Percentiles rank a stretch among this genome's conserved stretches.
Evolutionary conservation across 177 flowering plant genomes (phyloP).

Genomic region (Vitis hybrid): DNA sequence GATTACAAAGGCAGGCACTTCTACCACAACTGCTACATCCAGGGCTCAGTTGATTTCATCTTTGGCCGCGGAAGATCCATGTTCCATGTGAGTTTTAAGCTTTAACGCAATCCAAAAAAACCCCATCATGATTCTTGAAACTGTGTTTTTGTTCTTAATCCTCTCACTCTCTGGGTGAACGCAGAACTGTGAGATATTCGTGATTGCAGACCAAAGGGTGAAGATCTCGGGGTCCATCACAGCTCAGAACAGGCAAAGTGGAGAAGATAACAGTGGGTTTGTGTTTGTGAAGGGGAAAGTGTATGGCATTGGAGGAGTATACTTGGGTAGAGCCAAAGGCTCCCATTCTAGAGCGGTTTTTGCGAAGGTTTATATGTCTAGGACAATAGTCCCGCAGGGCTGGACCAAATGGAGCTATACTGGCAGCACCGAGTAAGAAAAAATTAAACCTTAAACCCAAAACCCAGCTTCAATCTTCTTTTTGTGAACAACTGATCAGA

Average conservation of each 20-base stretch:
- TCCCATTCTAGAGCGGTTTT: conserved; percentile 68
- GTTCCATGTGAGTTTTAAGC: conserved; percentile 44
- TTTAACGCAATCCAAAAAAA: too few relatives aligned
- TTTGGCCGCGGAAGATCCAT: conserved; percentile 77
- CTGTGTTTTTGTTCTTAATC: neutral
- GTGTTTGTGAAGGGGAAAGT: conserved; percentile 79
- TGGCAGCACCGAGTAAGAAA: conserved; percentile 62
- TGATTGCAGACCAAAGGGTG: conserved; percentile 52
- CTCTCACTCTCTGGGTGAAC: neutral
- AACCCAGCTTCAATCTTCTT: neutral
- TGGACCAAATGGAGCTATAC: conserved; percentile 88
- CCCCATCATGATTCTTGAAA: neutral
- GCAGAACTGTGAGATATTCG: conserved; percentile 87
- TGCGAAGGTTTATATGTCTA: conserved; percentile 74
- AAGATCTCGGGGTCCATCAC: conserved; percentile 74
- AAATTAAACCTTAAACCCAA: too few relatives aligned
- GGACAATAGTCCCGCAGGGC: conserved; percentile 61
- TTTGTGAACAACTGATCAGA: neutral
- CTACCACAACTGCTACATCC: conserved; percentile 78
- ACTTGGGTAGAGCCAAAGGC: conserved; percentile 80
- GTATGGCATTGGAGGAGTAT: conserved; percentile 62
- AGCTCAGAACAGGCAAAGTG: conserved; percentile 58
- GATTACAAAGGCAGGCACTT: conserved; percentile 84
- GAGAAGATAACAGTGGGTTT: conserved; percentile 60
- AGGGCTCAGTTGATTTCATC: conserved; percentile 89